Conservation (phyloP, 257 asterid genomes). For the Rehmannia glutinosa region DNA sequence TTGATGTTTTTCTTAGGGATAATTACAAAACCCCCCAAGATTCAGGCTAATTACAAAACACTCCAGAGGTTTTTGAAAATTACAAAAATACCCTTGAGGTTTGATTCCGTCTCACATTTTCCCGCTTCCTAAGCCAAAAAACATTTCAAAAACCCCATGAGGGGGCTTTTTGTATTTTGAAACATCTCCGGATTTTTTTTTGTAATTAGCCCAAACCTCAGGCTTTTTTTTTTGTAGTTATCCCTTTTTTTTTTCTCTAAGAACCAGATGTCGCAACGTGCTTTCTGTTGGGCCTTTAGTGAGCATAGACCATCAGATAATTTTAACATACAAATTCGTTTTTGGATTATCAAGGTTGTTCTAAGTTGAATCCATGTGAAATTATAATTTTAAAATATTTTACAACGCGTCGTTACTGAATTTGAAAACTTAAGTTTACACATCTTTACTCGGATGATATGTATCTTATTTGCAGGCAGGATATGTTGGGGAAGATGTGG, state of each 20-base stretch:
- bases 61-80: too few relatives aligned
- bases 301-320: background rate
- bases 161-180: too few relatives aligned
- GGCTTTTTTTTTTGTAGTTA: too few relatives aligned
- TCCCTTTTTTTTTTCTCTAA: background rate
- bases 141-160: too few relatives aligned
- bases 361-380: background rate
- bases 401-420: background rate
- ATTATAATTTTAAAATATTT: background rate
- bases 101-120: too few relatives aligned
- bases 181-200: too few relatives aligned
- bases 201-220: too few relatives aligned
- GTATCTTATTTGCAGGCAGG: constrained; percentile 63
- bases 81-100: too few relatives aligned
- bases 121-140: too few relatives aligned
- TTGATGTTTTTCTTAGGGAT: background rate
- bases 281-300: background rate
- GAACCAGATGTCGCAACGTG: background rate
- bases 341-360: too few relatives aligned
- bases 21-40: too few relatives aligned
- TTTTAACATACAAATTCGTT: background rate
- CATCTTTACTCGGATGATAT: background rate
- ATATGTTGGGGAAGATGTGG: constrained; percentile 91
- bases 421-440: background rate
- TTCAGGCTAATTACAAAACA: too few relatives aligned